Percentiles rank a stretch among this genome's conserved stretches.
phyloP scores from a whole-genome alignment of 768 basidiomycete genomes.

The Agaricus subrufescens region DNA sequence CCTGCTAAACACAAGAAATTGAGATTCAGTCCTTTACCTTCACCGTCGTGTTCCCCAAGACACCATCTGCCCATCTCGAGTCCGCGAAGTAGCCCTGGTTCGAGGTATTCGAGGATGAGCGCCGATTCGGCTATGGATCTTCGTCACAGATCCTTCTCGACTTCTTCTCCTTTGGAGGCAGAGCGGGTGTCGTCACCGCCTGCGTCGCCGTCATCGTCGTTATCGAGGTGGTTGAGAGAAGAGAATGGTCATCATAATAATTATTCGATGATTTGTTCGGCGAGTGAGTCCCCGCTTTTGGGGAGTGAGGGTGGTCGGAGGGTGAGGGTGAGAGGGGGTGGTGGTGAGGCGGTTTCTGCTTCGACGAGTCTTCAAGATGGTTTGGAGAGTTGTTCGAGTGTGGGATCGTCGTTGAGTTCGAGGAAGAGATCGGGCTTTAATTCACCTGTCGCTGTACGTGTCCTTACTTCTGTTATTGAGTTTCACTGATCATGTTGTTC shows the following conservation, averaged over 20 bases:
- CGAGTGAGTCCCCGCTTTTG: background rate
- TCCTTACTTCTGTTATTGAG: background rate
- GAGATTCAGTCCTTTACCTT: background rate
- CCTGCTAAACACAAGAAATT: background rate
- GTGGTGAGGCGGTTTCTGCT: too few species aligned
- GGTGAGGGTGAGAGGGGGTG: too few species aligned
- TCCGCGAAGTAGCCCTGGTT: too few species aligned
- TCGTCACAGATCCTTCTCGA: background rate
- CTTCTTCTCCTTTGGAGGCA: too few species aligned
- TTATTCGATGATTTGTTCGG: conserved; percentile 4
- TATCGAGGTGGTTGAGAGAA: background rate
- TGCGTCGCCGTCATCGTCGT: background rate
- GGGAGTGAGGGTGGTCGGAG: too few species aligned
- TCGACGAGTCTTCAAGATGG: background rate
- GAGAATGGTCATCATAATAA: background rate
- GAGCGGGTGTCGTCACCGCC: background rate
- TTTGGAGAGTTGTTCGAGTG: background rate
- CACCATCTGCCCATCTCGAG: too few species aligned
- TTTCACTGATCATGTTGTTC: background rate
- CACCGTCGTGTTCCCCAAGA: too few species aligned
- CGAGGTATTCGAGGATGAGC: too few species aligned
- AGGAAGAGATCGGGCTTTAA: background rate
- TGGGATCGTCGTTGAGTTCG: background rate
- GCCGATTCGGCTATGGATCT: too few species aligned
- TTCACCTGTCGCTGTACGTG: conserved; percentile 4